Conservation (phyloP, 495 filamentous ascomycete genomes). For the Neurospora sp. region DNA sequence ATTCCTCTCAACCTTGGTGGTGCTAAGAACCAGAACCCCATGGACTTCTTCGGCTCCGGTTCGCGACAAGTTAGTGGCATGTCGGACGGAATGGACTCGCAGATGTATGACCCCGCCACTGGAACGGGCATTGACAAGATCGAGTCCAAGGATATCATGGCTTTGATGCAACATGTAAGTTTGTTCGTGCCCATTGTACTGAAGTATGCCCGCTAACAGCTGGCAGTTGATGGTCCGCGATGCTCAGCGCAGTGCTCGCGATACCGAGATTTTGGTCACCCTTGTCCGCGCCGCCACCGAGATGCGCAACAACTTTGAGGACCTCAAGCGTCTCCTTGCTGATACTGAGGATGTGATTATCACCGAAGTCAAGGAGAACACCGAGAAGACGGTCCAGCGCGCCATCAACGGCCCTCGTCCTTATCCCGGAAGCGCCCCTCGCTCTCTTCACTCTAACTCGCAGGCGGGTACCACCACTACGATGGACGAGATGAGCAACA, state of each 20-base stretch:
- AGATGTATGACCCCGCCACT: conserved; percentile 83
- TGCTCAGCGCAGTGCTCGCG: conserved; percentile 89
- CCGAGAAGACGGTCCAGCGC: conserved; percentile 71
- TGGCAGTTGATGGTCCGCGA: conserved; percentile 83
- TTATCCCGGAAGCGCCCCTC: conserved; percentile 53
- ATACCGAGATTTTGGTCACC: conserved; percentile 94
- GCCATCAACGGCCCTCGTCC: conserved; percentile 83
- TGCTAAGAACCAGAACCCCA: conserved; percentile 10
- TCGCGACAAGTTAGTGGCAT: conserved; percentile 72
- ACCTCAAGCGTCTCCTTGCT: conserved; percentile 85
- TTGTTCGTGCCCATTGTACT: not conserved
- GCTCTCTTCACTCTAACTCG: conserved; percentile 44
- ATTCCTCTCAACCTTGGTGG: conserved; percentile 45
- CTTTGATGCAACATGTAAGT: conserved; percentile 91
- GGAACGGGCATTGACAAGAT: conserved; percentile 86
- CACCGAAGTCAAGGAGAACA: conserved; percentile 72
- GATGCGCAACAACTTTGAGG: conserved; percentile 94
- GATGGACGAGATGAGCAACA: conserved; percentile 52
- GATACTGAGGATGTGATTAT: conserved; percentile 80
- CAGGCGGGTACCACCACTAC: conserved; percentile 48
- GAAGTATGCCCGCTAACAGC: conserved; percentile 22
- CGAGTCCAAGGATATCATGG: conserved; percentile 93
- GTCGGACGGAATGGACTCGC: conserved; percentile 81
- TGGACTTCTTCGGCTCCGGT: not conserved
- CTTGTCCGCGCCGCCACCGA: conserved; percentile 90